Base-by-base conservation (phyloP, 129 eudicot genomes). In the Sambucus nigra region DNA sequence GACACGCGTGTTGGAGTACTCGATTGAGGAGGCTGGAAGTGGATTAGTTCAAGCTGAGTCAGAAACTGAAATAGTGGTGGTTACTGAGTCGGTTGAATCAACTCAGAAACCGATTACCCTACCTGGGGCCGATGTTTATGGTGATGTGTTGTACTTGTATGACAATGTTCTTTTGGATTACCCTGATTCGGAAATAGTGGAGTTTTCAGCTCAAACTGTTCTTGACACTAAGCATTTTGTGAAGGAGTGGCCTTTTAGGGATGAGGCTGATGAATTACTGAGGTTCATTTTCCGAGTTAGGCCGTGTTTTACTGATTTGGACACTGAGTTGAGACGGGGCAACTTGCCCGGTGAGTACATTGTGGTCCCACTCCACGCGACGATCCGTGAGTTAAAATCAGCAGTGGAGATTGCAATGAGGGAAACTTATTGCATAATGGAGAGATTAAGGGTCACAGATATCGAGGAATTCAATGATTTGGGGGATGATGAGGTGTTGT, bases 401-500 rank as follows among this genome's bases (percentile, higher is more conserved):
- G 87, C 66, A 1, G 63, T 68, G 2, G 72, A 84, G 55, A 20
- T 23, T 1, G 84, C 87, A 0, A 68, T 81, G 84, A 60, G 76
- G 59, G 97, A 89, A 44, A 84, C 97, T 0, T 89, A 89, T 63
- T 75, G 76, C 53, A 61, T 52, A 0, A 84, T 76, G 87, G 92
- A 84, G 61, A 29, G 47, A 0, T 40, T 84, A 4, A 25, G 52
- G 52, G 88, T 85, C 13, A 70, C 70, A 0, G 84, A 79, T 19
- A 67, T 91, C n/a, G 65, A 46, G 16, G 78, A 67, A 13, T 17
- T 72, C 17, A 94, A 81, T 33, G 80, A 73, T 14, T 7, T 71
- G 29, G 70, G 48, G 4, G 88, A 91, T 3, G 64, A 62, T 1
- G 98, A 85, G 17, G 83, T 79, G 22, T 61, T 91, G 1, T 91